A percentile compares a stretch with the other conserved stretches of the same genome.
phyloP scores from a whole-genome alignment of 73 alveolate species.

The Symbiodinium natans region DNA sequence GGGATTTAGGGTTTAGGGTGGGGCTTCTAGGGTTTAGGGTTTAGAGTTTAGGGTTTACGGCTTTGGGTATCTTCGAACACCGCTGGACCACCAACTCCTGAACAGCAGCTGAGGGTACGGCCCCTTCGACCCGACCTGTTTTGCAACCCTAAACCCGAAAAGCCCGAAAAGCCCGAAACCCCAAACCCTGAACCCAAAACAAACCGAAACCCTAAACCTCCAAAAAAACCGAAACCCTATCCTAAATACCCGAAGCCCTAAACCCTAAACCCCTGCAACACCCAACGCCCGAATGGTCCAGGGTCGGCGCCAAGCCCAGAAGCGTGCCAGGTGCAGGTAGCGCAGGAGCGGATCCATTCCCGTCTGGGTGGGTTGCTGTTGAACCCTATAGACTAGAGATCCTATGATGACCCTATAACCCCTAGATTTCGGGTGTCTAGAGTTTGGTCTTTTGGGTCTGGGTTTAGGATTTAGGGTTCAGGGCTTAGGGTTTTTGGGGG shows the following conservation, averaged over 20 bases:
- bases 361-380: conserved; percentile 24
- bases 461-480: too few species aligned
- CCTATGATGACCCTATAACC: too few species aligned
- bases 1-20: too few species aligned
- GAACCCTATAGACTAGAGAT: background rate
- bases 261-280: background rate
- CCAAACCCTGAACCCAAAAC: background rate
- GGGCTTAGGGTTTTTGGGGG: too few species aligned
- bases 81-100: too few species aligned
- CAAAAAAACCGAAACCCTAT: background rate
- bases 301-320: conserved; percentile 73
- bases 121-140: too few species aligned
- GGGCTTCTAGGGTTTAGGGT: too few species aligned
- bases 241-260: background rate
- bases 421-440: background rate
- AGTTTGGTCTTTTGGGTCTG: too few species aligned
- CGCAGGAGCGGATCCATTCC: conserved; percentile 81
- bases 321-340: conserved; percentile 68
- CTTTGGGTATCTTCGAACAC: too few species aligned
- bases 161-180: background rate
- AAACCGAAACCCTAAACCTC: background rate
- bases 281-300: background rate
- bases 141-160: too few species aligned
- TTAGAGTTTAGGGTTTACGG: too few species aligned
- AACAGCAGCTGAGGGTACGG: too few species aligned